phyloP scores from a whole-genome alignment of 23 red algal species.

The Gracilariopsis chorda region DNA sequence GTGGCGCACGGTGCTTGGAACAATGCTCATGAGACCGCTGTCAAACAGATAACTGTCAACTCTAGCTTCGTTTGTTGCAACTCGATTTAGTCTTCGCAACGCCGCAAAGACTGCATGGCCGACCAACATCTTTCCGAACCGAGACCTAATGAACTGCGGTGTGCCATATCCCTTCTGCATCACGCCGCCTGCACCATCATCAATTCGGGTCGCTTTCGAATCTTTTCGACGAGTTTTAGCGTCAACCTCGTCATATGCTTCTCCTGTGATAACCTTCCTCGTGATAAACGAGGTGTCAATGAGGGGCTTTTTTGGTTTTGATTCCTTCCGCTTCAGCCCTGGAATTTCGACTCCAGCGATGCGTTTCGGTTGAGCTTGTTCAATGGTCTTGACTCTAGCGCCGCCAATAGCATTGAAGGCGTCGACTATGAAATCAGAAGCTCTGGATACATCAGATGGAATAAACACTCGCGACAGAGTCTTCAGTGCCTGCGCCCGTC shows the following conservation, averaged over 20 bases:
- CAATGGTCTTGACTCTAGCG: slow-evolving; percentile 29
- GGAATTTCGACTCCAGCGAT: slow-evolving; percentile 37
- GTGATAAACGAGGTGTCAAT: slow-evolving; percentile 22
- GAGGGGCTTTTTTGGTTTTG: slow-evolving; percentile 4
- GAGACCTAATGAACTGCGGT: slow-evolving; percentile 42
- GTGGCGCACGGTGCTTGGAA: slow-evolving; percentile 79
- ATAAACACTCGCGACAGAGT: slow-evolving; percentile 51
- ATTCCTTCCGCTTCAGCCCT: slow-evolving; percentile 22
- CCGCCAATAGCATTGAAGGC: slow-evolving; percentile 72
- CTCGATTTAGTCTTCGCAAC: slow-evolving; percentile 55
- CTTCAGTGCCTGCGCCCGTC: slow-evolving; percentile 68
- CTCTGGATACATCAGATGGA: slow-evolving; percentile 30
- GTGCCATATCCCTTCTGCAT: slow-evolving; percentile 27
- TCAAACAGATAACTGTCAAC: slow-evolving; percentile 71
- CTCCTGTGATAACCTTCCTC: slow-evolving; percentile 23
- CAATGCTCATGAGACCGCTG: slow-evolving; percentile 57
- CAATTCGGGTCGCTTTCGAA: slow-evolving; percentile 4
- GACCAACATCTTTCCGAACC: slow-evolving; percentile 76
- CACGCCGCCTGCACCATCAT: slow-evolving; percentile 75
- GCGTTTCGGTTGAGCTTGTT: slow-evolving; percentile 8
- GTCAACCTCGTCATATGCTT: slow-evolving; percentile 32
- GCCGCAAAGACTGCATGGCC: slow-evolving; percentile 74
- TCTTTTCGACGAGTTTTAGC: slow-evolving; percentile 3
- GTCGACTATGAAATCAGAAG: slow-evolving; percentile 56
- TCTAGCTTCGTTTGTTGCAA: slow-evolving; percentile 15